A percentile compares a stretch with the other conserved stretches of the same genome.
phyloP scores from a whole-genome alignment of 495 filamentous ascomycete genomes.

The Xylaria grammica region DNA sequence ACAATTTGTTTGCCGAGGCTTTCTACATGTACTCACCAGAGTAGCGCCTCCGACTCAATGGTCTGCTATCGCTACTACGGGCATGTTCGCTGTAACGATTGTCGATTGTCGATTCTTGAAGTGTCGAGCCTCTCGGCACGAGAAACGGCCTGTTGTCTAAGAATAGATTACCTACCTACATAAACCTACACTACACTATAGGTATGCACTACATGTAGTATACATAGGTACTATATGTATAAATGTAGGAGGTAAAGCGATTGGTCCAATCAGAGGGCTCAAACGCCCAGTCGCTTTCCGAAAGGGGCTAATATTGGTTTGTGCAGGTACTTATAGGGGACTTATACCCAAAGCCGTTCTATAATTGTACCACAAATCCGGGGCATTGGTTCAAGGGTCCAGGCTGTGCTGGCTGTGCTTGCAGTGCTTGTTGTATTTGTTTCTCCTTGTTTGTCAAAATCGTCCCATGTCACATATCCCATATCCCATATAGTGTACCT shows the following conservation, averaged over 20 bases:
- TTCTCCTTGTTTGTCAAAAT: no score
- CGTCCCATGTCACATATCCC: no score
- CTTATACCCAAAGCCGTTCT: conserved; percentile 15
- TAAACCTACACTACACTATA: no score
- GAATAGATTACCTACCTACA: no score
- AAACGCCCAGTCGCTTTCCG: conserved; percentile 2
- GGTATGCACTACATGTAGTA: no score
- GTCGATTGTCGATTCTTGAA: no score
- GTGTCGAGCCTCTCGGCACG: no score
- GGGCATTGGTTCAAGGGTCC: conserved; percentile 17
- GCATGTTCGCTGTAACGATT: background rate
- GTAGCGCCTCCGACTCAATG: background rate
- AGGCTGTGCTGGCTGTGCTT: background rate
- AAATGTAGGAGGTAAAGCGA: background rate
- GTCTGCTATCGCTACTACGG: background rate
- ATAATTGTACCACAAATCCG: conserved; percentile 21
- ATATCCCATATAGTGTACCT: no score
- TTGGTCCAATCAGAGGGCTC: background rate
- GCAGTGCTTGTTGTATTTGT: no score
- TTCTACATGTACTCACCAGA: no score
- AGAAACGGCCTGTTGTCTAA: background rate
- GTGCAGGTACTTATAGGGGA: background rate
- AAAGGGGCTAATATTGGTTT: conserved; percentile 18
- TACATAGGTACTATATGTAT: background rate
- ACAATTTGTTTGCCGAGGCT: no score